phyloP scores from a whole-genome alignment of 2,329 filamentous ascomycete genomes.

The Xylariomycetidae sp. region DNA sequence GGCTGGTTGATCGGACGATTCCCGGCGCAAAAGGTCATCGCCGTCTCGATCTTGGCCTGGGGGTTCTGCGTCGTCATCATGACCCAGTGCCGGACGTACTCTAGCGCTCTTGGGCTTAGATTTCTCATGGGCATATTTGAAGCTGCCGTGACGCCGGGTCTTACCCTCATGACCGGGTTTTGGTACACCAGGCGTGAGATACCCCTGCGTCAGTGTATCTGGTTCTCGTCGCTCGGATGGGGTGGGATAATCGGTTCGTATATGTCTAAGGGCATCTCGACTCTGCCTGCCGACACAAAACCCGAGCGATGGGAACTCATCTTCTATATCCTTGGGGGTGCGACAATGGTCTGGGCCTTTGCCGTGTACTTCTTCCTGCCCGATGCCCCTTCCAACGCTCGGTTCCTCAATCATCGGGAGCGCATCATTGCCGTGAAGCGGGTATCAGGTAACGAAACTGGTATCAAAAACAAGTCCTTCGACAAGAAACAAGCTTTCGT shows the following conservation, averaged over 20 bases:
- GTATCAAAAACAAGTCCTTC: slow-evolving; percentile 30
- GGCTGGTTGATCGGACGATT: slow-evolving; percentile 34
- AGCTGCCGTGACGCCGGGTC: slow-evolving; percentile 27
- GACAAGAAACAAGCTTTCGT: slow-evolving; percentile 21
- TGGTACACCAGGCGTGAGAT: slow-evolving; percentile 32
- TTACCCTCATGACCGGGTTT: slow-evolving; percentile 31
- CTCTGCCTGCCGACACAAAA: slow-evolving; percentile 18
- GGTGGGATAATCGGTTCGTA: slow-evolving; percentile 24
- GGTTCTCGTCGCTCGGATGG: slow-evolving; percentile 24
- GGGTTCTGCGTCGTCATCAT: slow-evolving; percentile 29
- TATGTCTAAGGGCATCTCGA: slow-evolving; percentile 28
- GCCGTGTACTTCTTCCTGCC: slow-evolving; percentile 27
- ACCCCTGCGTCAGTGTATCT: slow-evolving; percentile 31
- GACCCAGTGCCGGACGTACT: slow-evolving; percentile 26
- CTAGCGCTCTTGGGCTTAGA: slow-evolving; percentile 15
- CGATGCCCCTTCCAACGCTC: slow-evolving; percentile 26
- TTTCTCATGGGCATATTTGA: slow-evolving; percentile 30
- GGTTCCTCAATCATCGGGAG: slow-evolving; percentile 25
- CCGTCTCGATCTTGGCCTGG: slow-evolving; percentile 27
- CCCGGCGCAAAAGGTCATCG: slow-evolving; percentile 31
- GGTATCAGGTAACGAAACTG: slow-evolving; percentile 28
- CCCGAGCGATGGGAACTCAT: slow-evolving; percentile 29
- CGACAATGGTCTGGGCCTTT: slow-evolving; percentile 28
- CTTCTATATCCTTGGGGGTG: slow-evolving; percentile 29
- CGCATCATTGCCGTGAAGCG: slow-evolving; percentile 26